These are phyloP conservation scores for Geopyxis carbonaria DNA, from an alignment of 495 filamentous ascomycete species.

Conservation along the genomic window DNA sequence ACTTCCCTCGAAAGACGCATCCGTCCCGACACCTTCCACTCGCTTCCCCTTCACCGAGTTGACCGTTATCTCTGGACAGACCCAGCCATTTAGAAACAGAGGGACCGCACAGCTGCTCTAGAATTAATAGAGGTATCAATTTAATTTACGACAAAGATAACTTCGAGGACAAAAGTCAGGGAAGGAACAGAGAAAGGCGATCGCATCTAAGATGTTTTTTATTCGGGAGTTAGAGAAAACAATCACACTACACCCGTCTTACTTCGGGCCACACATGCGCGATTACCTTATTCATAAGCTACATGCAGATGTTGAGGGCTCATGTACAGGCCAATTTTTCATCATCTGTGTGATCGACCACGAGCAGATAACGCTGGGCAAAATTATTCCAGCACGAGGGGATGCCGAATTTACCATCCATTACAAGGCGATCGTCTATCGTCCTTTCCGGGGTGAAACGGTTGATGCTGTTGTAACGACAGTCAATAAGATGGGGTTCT, in stretches of 20 bases:
- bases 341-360: constrained; percentile 94
- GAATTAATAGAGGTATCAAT: too few species aligned
- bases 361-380: constrained; percentile 77
- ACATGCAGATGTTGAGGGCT: constrained; percentile 81
- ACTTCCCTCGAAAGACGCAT: too few species aligned
- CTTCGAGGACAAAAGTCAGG: too few species aligned
- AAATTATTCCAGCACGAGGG: constrained; percentile 75
- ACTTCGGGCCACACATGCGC: constrained; percentile 80
- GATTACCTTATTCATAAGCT: constrained; percentile 74
- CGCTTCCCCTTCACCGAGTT: too few species aligned
- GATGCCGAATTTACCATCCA: constrained; percentile 85
- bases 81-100: too few species aligned
- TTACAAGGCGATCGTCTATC: constrained; percentile 92
- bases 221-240: constrained; percentile 84
- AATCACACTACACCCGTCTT: constrained; percentile 88
- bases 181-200: too few species aligned
- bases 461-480: constrained; percentile 81
- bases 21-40: too few species aligned
- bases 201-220: constrained; percentile 73
- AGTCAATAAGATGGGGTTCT: constrained; percentile 83
- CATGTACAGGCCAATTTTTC: constrained; percentile 80
- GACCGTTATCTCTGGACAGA: too few species aligned
- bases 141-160: too few species aligned
- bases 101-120: too few species aligned
- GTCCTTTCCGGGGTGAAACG: constrained; percentile 90